phyloP scores from a whole-genome alignment of 768 basidiomycete genomes.

The Tephrocybe sp. region DNA sequence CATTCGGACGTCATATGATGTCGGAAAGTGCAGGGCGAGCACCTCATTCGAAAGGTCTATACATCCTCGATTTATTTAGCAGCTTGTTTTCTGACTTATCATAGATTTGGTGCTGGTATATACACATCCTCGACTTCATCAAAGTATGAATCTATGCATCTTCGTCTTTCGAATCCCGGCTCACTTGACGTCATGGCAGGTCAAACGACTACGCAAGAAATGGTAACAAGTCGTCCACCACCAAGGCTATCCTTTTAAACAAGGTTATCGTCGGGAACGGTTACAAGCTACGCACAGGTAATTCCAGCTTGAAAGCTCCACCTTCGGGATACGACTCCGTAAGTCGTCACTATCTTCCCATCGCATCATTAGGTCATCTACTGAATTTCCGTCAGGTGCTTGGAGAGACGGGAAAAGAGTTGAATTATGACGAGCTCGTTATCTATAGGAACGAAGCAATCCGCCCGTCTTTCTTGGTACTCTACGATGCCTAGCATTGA shows the following conservation, averaged over 20 bases:
- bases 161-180: not conserved
- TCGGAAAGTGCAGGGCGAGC: slow-evolving; percentile 66
- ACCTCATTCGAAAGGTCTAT: slow-evolving; percentile 69
- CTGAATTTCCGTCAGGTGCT: slow-evolving; percentile 45
- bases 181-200: slow-evolving; percentile 24
- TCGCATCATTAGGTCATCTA: not conserved
- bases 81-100: not conserved
- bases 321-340: slow-evolving; percentile 71
- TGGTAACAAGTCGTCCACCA: slow-evolving; percentile 53
- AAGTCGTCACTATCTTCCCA: slow-evolving; percentile 22
- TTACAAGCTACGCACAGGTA: slow-evolving; percentile 62
- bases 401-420: slow-evolving; percentile 62
- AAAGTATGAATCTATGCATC: slow-evolving; percentile 40
- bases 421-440: slow-evolving; percentile 73
- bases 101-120: slow-evolving; percentile 68
- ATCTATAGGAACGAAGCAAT: slow-evolving; percentile 74
- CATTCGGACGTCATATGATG: slow-evolving; percentile 61
- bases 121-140: slow-evolving; percentile 82
- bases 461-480: slow-evolving; percentile 67
- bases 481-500: slow-evolving; percentile 62
- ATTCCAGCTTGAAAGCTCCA: slow-evolving; percentile 51
- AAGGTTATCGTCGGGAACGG: slow-evolving; percentile 75
- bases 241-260: slow-evolving; percentile 65
- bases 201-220: slow-evolving; percentile 66
- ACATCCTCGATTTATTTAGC: slow-evolving; percentile 4